A percentile compares a stretch with the other conserved stretches of the same genome.
Conservation (phyloP, 495 filamentous ascomycete genomes). For the Endocarpon pusillum region DNA sequence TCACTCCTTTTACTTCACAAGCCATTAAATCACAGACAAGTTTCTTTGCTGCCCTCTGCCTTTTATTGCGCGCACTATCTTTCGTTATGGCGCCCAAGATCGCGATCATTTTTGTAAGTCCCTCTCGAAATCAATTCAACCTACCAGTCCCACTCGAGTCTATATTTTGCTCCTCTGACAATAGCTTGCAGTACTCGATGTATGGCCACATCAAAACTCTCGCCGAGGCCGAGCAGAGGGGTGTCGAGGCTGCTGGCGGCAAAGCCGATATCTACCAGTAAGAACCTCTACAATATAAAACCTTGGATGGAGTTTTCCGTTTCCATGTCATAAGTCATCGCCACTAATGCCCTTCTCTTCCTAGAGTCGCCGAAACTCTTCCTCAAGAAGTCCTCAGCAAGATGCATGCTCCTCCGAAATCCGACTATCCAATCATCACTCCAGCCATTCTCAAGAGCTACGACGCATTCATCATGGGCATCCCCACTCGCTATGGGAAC, state of each 20-base stretch:
- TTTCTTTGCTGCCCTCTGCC: too few relatives aligned
- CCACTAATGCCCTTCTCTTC: constrained; percentile 5
- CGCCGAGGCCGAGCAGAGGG: constrained; percentile 78
- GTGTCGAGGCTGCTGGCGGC: constrained; percentile 79
- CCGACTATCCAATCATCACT: constrained; percentile 47
- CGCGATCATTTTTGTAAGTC: constrained; percentile 66
- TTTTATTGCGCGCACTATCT: too few relatives aligned
- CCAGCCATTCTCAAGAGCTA: constrained; percentile 54
- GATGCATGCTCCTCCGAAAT: constrained; percentile 80
- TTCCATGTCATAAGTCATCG: background rate
- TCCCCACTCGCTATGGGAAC: constrained; percentile 97
- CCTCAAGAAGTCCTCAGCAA: constrained; percentile 59
- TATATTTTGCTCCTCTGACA: constrained; percentile 1
- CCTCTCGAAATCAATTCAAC: background rate
- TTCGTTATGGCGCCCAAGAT: constrained; percentile 81
- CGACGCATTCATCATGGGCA: constrained; percentile 85
- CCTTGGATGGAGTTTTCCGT: too few relatives aligned
- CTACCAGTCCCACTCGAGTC: background rate
- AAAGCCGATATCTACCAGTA: constrained; percentile 67
- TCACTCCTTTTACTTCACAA: too few relatives aligned
- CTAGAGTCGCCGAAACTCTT: constrained; percentile 74
- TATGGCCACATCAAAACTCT: constrained; percentile 81
- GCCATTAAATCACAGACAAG: too few relatives aligned
- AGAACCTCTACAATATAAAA: constrained; percentile 9
- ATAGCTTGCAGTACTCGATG: constrained; percentile 61